phyloP scores from a whole-genome alignment of 768 basidiomycete genomes.

The Tricholoma flavovirens region DNA sequence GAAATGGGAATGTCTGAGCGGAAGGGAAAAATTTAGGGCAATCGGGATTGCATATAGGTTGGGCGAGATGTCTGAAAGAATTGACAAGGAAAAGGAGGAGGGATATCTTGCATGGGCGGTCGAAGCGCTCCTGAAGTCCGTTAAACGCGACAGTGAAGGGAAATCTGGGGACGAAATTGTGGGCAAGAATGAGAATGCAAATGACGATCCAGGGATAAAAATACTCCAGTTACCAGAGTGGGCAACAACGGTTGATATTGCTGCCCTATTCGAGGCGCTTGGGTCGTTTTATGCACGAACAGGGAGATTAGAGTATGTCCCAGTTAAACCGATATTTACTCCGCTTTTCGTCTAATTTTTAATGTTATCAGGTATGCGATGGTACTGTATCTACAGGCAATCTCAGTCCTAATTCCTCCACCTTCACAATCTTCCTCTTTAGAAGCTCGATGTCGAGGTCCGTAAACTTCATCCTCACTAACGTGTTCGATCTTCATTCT shows the following conservation, averaged over 20 bases:
- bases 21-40: conserved; percentile 30
- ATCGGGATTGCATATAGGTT: conserved; percentile 38
- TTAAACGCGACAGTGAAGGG: conserved; percentile 20
- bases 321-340: not conserved
- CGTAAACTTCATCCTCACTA: not conserved
- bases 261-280: conserved; percentile 63
- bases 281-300: conserved; percentile 53
- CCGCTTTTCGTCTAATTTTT: not conserved
- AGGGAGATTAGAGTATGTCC: conserved; percentile 53
- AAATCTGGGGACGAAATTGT: not conserved
- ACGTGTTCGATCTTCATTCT: not conserved
- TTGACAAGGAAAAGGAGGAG: conserved; percentile 34
- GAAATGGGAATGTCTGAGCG: conserved; percentile 15
- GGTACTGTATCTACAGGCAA: conserved; percentile 60
- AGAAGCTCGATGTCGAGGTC: conserved; percentile 60
- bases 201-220: conserved; percentile 32
- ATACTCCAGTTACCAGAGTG: conserved; percentile 56
- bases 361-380: conserved; percentile 47
- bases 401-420: conserved; percentile 53
- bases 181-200: conserved; percentile 6
- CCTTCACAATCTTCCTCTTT: conserved; percentile 27
- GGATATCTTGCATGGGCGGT: conserved; percentile 38
- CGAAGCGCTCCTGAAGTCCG: conserved; percentile 34
- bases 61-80: conserved; percentile 32
- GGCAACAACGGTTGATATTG: conserved; percentile 55